Evolutionary conservation across 805 yeast species (phyloP).

Genomic region (Saccharomyces mikatae): DNA sequence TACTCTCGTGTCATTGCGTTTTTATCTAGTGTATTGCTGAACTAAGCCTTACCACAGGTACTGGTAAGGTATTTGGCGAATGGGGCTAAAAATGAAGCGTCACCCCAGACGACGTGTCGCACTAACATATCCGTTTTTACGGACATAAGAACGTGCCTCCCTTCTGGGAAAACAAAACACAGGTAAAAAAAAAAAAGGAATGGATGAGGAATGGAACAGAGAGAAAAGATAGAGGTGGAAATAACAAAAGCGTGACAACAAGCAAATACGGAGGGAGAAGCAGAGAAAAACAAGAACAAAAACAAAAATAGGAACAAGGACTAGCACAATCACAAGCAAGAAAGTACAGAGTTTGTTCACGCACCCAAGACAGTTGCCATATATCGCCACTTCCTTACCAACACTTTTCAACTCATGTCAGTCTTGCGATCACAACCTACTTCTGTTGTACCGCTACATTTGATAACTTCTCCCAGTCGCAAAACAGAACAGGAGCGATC

Average conservation of each 20-base stretch:
- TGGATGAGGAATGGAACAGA: not conserved
- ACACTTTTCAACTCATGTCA: not conserved
- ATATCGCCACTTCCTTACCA: not conserved
- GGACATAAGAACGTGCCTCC: not conserved
- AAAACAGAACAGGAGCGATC: not conserved
- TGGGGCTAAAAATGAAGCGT: not conserved
- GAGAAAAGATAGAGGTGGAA: not conserved
- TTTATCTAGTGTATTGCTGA: not conserved
- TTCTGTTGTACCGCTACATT: not conserved
- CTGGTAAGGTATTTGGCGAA: not conserved
- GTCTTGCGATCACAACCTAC: not conserved
- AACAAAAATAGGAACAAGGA: not conserved
- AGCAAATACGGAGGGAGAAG: not conserved
- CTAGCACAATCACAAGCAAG: not conserved
- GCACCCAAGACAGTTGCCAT: not conserved
- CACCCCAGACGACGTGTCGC: not conserved
- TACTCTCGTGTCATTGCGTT: not conserved
- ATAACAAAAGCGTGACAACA: not conserved
- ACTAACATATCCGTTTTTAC: not conserved
- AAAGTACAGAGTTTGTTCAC: not conserved
- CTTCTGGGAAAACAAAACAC: slow-evolving; percentile 1
- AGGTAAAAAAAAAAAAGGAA: not conserved
- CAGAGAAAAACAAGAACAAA: not conserved
- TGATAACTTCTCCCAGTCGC: not conserved
- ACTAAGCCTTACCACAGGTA: not conserved